Base-by-base conservation (phyloP, 163 green algal species). In the Trebouxia gelatinosa region DNA sequence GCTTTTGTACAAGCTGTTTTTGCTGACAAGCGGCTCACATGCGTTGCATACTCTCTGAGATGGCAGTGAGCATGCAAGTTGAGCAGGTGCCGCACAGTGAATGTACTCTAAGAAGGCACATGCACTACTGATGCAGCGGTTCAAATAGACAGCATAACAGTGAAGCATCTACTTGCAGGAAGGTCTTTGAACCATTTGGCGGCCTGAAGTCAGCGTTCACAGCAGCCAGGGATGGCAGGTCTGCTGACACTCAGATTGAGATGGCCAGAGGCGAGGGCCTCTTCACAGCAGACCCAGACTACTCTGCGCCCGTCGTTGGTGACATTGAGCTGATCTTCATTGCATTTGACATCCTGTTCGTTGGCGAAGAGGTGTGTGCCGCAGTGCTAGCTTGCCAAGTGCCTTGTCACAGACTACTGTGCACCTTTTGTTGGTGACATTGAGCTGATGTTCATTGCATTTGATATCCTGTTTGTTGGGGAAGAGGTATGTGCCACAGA, bases 281-380 rank as follows among this genome's bases (percentile, higher is more conserved):
- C 50, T 74, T 68, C 38, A 76, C 68, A 37, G 46, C 19, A 23
- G 70, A 78, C n/a, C 48, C 48, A 46, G 70, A 78, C 48, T 88
- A 91, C 70, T 17, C 77, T 16, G 61, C 78, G 23, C 85, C 85
- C 0, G 67, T n/a, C 21, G 78, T 87, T 0, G 58, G 35, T 3
- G 84, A 91, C 28, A 57, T 85, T 21, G 71, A 89, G 74, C 50
- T 95, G 5, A 67, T 89, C 23, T 94, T 89, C 76, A 64, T 95
- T 1, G 87, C 77, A 0, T 95, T 94, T 77, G 91, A 95, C 77
- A 79, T 95, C 11, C 79, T 95, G 28, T 93, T 89, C 82, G 37
- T 78, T 0, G 81, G 82, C 6, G 78, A 81, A 28, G 38, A 74
- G 31, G 70, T 77, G 26, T 38, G 46, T n/a, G n/a, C n/a, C n/a